Evolutionary conservation across 1,284 basidiomycete species (phyloP).

Genomic region (Leccinum subrobustum): DNA sequence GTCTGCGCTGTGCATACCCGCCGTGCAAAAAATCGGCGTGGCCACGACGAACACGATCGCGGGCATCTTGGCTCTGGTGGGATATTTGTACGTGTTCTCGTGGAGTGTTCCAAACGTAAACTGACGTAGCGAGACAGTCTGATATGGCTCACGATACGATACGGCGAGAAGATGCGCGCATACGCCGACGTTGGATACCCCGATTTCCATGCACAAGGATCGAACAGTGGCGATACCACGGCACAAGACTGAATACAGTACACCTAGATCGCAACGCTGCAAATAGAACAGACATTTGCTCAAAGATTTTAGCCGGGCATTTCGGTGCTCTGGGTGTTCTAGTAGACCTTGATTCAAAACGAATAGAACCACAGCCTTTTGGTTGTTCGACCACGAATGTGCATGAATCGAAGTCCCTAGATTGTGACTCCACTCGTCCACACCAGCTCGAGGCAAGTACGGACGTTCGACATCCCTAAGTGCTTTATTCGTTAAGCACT

Average conservation of each 20-base stretch:
- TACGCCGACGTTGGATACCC: constrained; percentile 46
- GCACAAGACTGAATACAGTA: background rate
- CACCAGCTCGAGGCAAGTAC: background rate
- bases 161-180: constrained; percentile 46
- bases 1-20: constrained; percentile 33
- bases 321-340: background rate
- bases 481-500: background rate
- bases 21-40: constrained; percentile 37
- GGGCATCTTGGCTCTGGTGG: constrained; percentile 42
- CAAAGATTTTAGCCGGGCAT: too few species aligned
- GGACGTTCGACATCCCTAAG: background rate
- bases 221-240: background rate
- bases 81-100: constrained; percentile 41
- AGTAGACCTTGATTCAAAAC: background rate
- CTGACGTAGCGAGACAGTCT: constrained; percentile 1
- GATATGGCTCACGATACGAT: constrained; percentile 38
- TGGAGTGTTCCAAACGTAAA: background rate
- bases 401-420: background rate
- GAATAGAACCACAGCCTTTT: background rate
- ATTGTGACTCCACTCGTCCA: background rate
- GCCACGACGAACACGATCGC: constrained; percentile 47
- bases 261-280: background rate
- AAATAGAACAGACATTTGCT: background rate
- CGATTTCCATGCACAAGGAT: constrained; percentile 12
- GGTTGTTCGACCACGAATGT: background rate